Evolutionary conservation across 2,329 filamentous ascomycete species (phyloP).

Genomic region (Aspergillus fructus): DNA sequence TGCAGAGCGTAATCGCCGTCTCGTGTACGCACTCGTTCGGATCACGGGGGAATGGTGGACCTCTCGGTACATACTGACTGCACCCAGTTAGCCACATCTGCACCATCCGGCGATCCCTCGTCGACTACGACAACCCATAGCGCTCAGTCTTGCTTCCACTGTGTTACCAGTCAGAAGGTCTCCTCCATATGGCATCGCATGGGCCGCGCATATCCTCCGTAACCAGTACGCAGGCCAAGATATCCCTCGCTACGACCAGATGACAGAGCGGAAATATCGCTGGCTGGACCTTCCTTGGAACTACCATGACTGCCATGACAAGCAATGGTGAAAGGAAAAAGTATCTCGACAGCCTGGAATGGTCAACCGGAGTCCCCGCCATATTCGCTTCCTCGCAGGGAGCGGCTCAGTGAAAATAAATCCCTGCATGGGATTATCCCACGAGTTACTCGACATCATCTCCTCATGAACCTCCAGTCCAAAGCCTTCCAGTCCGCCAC

Average conservation of each 20-base stretch:
- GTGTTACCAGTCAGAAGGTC: neutral
- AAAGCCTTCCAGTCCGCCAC: neutral
- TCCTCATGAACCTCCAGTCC: neutral
- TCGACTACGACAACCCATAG: slow-evolving; percentile 1
- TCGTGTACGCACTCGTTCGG: too few relatives aligned
- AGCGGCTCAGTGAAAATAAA: neutral
- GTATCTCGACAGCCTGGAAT: neutral
- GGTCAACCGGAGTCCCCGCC: neutral
- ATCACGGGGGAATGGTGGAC: too few relatives aligned
- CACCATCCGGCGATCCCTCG: slow-evolving; percentile 1
- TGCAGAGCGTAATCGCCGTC: too few relatives aligned
- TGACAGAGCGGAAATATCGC: neutral
- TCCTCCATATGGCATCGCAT: slow-evolving; percentile 4
- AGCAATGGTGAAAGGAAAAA: neutral
- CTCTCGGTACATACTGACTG: neutral
- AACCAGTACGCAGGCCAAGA: slow-evolving; percentile 1
- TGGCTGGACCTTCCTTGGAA: neutral
- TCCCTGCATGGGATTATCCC: slow-evolving; percentile 3
- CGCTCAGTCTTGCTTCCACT: neutral
- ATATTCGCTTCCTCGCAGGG: neutral
- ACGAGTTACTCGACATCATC: neutral
- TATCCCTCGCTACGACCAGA: neutral
- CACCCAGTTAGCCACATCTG: neutral
- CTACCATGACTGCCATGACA: neutral
- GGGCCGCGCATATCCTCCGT: slow-evolving; percentile 5